Evolutionary conservation across 345 rosid genomes (phyloP), one percentile per base, ranked within the genome.

Genomic region (Angophora floribunda): DNA sequence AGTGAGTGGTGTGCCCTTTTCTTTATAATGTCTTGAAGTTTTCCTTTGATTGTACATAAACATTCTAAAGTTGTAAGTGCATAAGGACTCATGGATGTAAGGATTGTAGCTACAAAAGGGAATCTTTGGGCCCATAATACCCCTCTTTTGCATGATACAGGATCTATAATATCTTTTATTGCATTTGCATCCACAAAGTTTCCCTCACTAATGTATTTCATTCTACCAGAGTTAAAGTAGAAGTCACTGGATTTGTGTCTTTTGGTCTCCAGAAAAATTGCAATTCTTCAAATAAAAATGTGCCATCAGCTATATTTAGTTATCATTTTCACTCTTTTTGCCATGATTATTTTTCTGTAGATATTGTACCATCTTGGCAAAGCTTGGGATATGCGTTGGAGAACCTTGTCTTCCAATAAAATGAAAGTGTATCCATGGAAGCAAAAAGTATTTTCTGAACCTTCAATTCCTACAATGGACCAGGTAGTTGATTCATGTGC

Each of bases 301-400:
- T 36, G 79, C 22, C 47, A 75, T 36, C 2, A 1, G 26, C 82
- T 75, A 19, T 75, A 4, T 75, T 75, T 36, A n/a, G 52, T 85
- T 51, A 13, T 24, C 55, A 13, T 85, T 36, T 85, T 85, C 86
- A 9, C 14, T 36, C 26, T 75, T 75, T 85, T 51, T 4, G 3
- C 53, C 55, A 45, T 88, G 59, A 52, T 65, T 67, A 57, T 87
- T 85, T 75, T 88, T 91, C 44, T 92, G 86, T 94, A 97, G 99
- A 94, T 97, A 89, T 95, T 97, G 87, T 93, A 94, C 92, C 99
- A 97, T 92, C 97, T 96, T 93, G 96, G 95, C 85, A 67, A 93
- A 89, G 98, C 96, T 87, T 97, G 99, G 99, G 92, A 94, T 86
- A 87, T 96, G 88, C 98, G 99, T 28, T 97, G 99, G 99, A 87